Conservation (phyloP, 2,329 filamentous ascomycete genomes). For the Hypoxylon sp. region DNA sequence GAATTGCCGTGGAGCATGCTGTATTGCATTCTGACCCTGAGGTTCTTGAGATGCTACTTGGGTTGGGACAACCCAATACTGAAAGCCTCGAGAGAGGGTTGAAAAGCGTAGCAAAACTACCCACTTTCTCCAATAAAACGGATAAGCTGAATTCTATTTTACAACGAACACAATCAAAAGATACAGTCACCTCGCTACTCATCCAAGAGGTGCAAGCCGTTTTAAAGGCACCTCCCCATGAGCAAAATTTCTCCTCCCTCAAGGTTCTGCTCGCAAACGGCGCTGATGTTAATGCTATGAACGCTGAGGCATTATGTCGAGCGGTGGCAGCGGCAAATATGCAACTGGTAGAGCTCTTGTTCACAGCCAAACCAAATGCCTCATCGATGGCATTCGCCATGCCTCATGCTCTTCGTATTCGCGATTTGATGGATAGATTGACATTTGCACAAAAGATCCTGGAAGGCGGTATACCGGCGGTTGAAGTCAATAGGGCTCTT, state of each 20-base stretch:
- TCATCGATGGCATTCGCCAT: constrained; percentile 59
- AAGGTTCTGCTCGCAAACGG: constrained; percentile 59
- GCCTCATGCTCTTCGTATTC: constrained; percentile 61
- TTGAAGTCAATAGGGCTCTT: constrained; percentile 61
- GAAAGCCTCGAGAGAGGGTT: constrained; percentile 56
- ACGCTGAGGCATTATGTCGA: constrained; percentile 60
- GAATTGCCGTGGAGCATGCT: constrained; percentile 51
- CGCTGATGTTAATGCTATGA: constrained; percentile 63
- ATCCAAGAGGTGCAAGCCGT: constrained; percentile 60
- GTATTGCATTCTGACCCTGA: constrained; percentile 57
- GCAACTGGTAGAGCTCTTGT: constrained; percentile 58
- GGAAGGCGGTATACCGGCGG: constrained; percentile 56
- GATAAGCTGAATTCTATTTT: constrained; percentile 60
- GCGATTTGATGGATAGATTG: constrained; percentile 60
- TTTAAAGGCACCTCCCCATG: constrained; percentile 49
- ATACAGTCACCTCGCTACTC: constrained; percentile 56
- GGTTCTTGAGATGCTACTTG: constrained; percentile 58
- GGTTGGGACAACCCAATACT: constrained; percentile 54
- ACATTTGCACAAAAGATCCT: constrained; percentile 60
- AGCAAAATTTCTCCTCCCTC: constrained; percentile 55
- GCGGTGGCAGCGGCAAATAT: constrained; percentile 58
- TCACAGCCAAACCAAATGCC: constrained; percentile 52
- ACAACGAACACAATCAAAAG: constrained; percentile 52
- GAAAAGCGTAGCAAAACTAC: constrained; percentile 52
- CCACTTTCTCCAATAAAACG: constrained; percentile 56